These are phyloP conservation scores for Diplodia intermedia DNA, from an alignment of 2,329 filamentous ascomycete species.

Conservation along the genomic window DNA sequence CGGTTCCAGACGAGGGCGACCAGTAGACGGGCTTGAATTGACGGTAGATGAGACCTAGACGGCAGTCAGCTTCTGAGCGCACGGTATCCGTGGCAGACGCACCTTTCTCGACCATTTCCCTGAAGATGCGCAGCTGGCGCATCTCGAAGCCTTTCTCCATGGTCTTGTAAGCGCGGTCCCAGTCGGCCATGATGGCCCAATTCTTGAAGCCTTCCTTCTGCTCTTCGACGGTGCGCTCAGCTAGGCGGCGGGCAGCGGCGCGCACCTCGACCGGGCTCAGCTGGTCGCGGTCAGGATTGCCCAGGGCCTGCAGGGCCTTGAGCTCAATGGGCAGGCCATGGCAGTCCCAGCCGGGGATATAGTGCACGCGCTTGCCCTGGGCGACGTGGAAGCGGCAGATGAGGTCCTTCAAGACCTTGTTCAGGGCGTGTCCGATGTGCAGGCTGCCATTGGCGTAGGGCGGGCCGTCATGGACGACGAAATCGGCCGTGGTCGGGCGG, in stretches of 20 bases:
- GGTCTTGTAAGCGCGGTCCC: slow-evolving; percentile 77
- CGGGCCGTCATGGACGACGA: slow-evolving; percentile 91
- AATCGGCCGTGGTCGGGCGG: slow-evolving; percentile 58
- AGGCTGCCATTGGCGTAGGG: slow-evolving; percentile 94
- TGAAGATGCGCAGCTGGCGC: slow-evolving; percentile 76
- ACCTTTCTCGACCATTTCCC: slow-evolving; percentile 71
- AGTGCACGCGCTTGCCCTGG: slow-evolving; percentile 76
- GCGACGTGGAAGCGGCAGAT: slow-evolving; percentile 82
- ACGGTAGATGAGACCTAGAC: slow-evolving; percentile 72
- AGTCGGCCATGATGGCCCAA: slow-evolving; percentile 82
- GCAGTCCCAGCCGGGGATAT: slow-evolving; percentile 95
- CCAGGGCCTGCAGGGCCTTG: slow-evolving; percentile 76
- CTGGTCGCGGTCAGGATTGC: slow-evolving; percentile 41
- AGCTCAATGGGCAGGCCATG: slow-evolving; percentile 97
- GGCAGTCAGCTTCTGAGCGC: background rate
- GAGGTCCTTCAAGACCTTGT: slow-evolving; percentile 97
- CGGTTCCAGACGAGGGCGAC: slow-evolving; percentile 79
- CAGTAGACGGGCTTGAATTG: slow-evolving; percentile 85
- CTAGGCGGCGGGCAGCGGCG: slow-evolving; percentile 68
- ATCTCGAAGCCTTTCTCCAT: slow-evolving; percentile 80
- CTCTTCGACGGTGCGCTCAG: slow-evolving; percentile 69
- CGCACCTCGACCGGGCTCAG: slow-evolving; percentile 65
- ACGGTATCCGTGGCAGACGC: slow-evolving; percentile 40
- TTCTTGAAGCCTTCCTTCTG: slow-evolving; percentile 77
- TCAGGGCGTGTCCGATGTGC: slow-evolving; percentile 92